Base-by-base conservation (phyloP, 306 rosid species). In the Fragaria iinumae region DNA sequence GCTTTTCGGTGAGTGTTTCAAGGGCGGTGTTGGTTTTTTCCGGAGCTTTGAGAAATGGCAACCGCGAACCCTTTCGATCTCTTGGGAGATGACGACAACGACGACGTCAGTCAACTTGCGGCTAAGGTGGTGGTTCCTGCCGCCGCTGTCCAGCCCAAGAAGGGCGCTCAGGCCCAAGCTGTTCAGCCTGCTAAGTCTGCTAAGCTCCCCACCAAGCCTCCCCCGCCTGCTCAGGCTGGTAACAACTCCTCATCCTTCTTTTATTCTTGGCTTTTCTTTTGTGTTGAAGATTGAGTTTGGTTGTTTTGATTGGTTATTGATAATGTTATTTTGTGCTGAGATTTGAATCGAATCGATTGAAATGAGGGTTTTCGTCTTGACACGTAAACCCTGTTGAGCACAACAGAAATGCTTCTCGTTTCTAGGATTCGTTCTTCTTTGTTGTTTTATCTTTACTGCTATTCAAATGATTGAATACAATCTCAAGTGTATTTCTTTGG, bases 181-280 rank as follows among this genome's bases (percentile, higher is more conserved):
- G 81, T 49, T 20, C 86, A 71, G 77, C 83, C 87, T 1, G 82
- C 85, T 2, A 83, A 86, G 83, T 81, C 90, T 3, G 90, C 89
- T 8, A 87, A 85, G 80, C 81, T 89, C 1, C 93, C 93, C 3
- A 79, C 89, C 79, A 89, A 89, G 89, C 93, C 93, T 2, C 74
- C 80, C 11, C 93, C 93, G 60, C 93, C 90, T 20, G 76, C 89
- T 29, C 89, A 87, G 85, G 86, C 93, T 76, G 89, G 89, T 84
- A 66, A 50, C 82, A 66, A 50, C 81, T 32, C 68, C 38, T 29
- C 2, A 43, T 50, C 47, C 48, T 4, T 56, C 1, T 14, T 25
- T 43, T 41, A 2, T 43, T 48, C 4, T 36, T 25, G 4, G 12
- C 9, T 1, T 2, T 14, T 0, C 3, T 65, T 8, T 16, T 57